Evolutionary conservation across 2,329 filamentous ascomycete genomes (phyloP), one percentile per base, ranked within the genome.

Genomic region (Penicillium polonicum): DNA sequence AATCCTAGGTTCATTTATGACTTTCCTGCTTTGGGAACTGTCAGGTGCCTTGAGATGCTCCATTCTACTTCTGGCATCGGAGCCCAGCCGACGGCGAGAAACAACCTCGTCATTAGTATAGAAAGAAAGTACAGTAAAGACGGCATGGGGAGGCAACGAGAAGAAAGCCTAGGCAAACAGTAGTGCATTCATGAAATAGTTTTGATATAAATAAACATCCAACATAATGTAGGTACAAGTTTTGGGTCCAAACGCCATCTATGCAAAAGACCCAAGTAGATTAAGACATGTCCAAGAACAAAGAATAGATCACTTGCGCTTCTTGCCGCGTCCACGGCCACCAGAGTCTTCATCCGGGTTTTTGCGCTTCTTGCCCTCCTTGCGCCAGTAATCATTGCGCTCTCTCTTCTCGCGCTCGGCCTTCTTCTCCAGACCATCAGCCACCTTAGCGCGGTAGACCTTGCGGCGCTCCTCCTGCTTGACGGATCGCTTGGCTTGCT

Each of bases 381-480:
- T 87, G 68, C 86, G 82, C 94, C 94, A 99, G 72, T 87, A 99
- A 68, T 96, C 92, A 74, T 96, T 89, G 72, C 87, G 89, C 80
- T 99, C 93, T 68, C 86, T 86, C 85, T 92, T 95, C 81, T 97
- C 92, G 52, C 92, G 82, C 60, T 88, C 90, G 57, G 84, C 84
- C 78, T 91, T 90, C 85, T 92, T 95, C 83, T 96, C 92, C 69
- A 87, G 82, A 70, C 87, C 87, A 70, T 91, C 90, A 8, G 85
- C 88, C 41, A 97, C 83, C 82, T 91, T 94, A 78, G 89, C 90
- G 66, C 88, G 83, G 77, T 96, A 94, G 64, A 86, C 86, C 64
- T 86, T 85, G 60, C 90, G 85, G 72, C 91, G 85, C 81, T 93
- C 91, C 70, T 97, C 92, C 81, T 99, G 94, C 78, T 93, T 93